A percentile compares a stretch with the other conserved stretches of the same genome.
These are phyloP conservation scores for Aspergillus leporis DNA, from an alignment of 495 filamentous ascomycete species.

Conservation along the genomic window DNA sequence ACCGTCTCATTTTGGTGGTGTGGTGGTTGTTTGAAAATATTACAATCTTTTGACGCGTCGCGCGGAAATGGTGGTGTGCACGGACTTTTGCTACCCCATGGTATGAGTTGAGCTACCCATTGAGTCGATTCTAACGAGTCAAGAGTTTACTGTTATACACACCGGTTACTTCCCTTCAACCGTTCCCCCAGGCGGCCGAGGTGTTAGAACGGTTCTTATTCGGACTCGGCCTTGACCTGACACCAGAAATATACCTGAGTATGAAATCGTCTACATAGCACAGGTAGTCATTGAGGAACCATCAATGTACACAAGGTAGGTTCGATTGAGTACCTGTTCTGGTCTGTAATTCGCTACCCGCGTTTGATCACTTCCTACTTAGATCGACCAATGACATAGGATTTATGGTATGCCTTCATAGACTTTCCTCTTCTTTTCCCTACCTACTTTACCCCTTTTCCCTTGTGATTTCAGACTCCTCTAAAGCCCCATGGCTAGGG, in stretches of 20 bases:
- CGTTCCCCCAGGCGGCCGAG: no score
- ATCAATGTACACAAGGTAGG: background rate
- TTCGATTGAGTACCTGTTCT: background rate
- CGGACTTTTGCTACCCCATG: no score
- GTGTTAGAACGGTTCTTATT: background rate
- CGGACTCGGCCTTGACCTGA: background rate
- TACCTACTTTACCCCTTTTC: background rate
- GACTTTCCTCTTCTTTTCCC: background rate
- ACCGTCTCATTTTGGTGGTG: constrained; percentile 3
- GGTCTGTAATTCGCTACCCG: background rate
- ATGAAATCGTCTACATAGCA: no score
- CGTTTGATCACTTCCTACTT: background rate
- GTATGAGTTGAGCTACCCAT: no score
- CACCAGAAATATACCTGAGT: background rate
- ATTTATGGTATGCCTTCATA: background rate
- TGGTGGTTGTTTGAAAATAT: constrained; percentile 5
- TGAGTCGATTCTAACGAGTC: background rate
- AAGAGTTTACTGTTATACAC: background rate
- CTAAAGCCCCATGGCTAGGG: background rate
- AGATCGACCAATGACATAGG: background rate
- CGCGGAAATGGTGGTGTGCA: no score
- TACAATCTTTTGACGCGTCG: background rate
- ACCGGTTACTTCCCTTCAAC: background rate
- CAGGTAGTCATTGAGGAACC: no score
- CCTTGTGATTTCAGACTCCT: background rate